phyloP scores from a whole-genome alignment of 805 yeast species.

The Metschnikowia shivogae region DNA sequence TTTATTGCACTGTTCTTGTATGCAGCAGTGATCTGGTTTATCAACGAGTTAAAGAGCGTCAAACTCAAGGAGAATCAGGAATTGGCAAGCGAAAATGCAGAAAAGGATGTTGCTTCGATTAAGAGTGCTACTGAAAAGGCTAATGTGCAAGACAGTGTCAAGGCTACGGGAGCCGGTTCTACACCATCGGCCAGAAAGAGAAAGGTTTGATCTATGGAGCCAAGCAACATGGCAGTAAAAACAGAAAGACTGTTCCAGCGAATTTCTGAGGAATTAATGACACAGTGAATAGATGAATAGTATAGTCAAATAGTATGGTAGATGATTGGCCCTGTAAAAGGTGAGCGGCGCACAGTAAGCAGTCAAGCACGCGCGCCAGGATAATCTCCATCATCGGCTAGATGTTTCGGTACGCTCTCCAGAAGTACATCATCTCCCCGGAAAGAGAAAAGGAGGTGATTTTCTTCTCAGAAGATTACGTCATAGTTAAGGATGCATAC shows the following conservation, averaged over 20 bases:
- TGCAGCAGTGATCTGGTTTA: conserved; percentile 85
- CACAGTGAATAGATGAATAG: no score
- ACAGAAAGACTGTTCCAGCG: background rate
- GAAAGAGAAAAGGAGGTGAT: conserved; percentile 36
- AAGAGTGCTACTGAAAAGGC: background rate
- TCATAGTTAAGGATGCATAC: conserved; percentile 55
- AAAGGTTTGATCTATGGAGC: conserved; percentile 7
- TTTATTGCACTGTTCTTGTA: conserved; percentile 64
- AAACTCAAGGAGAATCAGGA: conserved; percentile 44
- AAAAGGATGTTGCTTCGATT: background rate
- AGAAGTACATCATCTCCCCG: conserved; percentile 47
- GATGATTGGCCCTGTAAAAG: no score
- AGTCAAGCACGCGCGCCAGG: background rate
- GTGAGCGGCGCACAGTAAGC: no score
- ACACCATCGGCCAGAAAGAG: conserved; percentile 11
- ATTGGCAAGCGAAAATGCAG: conserved; percentile 25
- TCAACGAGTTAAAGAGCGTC: conserved; percentile 55
- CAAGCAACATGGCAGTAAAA: no score
- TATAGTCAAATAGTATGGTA: no score
- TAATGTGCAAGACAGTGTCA: background rate
- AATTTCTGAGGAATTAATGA: no score
- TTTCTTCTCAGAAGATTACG: conserved; percentile 47
- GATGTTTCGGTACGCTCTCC: conserved; percentile 49
- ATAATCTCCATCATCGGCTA: background rate
- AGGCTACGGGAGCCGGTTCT: background rate